Evolutionary conservation across 23 red algal species (phyloP).

Genomic region (Chondrus crispus): DNA sequence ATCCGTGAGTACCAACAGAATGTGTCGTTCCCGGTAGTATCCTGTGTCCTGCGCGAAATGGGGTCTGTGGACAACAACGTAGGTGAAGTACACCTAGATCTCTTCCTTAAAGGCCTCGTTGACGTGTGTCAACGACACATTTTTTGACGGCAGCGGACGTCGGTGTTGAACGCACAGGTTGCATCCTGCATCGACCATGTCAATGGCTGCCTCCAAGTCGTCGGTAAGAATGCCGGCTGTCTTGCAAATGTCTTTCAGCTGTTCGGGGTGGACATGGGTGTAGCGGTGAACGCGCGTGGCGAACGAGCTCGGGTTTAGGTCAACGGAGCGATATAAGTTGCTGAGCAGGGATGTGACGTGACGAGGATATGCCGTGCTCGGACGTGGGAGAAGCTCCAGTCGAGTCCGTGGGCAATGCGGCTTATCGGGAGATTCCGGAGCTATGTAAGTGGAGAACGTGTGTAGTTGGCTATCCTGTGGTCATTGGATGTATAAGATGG

Average conservation of each 20-base stretch:
- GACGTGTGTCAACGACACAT: neutral
- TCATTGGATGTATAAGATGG: neutral
- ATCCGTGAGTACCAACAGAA: neutral
- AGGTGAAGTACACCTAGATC: neutral
- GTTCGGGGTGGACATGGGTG: neutral
- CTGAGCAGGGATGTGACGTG: neutral
- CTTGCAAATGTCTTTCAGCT: neutral
- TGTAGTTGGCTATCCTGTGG: neutral
- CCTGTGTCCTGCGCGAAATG: too few relatives aligned
- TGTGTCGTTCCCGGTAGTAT: too few relatives aligned
- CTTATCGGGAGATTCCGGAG: neutral
- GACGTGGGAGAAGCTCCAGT: neutral
- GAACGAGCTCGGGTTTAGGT: neutral
- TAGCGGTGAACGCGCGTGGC: neutral
- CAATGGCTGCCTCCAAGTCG: neutral
- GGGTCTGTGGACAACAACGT: neutral
- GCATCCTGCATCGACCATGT: neutral
- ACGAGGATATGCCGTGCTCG: neutral
- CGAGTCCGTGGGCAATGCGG: neutral
- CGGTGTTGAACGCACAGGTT: neutral
- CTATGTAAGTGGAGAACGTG: neutral
- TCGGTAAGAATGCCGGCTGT: neutral
- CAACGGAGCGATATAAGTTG: neutral
- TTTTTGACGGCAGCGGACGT: neutral
- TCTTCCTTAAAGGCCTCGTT: neutral